phyloP scores from a whole-genome alignment of 2,329 filamentous ascomycete species.

The Epichloe scottii region DNA sequence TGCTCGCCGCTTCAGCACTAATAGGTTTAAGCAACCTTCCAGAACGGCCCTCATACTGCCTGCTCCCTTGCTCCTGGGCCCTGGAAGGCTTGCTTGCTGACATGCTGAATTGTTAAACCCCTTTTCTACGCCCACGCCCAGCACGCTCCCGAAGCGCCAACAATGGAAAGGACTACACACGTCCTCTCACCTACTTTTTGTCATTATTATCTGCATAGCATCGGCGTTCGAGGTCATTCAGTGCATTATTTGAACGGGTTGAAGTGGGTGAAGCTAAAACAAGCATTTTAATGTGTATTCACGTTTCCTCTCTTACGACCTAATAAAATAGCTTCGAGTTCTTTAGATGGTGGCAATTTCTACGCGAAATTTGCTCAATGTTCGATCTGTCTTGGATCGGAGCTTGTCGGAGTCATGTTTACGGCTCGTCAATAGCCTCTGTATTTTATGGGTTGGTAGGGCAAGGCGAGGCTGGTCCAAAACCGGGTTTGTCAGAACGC shows the following conservation, averaged over 20 bases:
- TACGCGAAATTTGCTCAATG: not conserved
- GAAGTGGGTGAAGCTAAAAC: not conserved
- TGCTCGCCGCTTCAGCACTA: too few species aligned
- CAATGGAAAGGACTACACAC: not conserved
- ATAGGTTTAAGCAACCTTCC: too few species aligned
- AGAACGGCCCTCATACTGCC: too few species aligned
- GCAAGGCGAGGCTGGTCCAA: not conserved
- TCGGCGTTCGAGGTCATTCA: constrained; percentile 1
- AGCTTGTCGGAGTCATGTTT: not conserved
- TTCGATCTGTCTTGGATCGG: not conserved
- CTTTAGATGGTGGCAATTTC: not conserved
- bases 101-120: too few species aligned
- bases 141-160: too few species aligned
- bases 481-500: not conserved
- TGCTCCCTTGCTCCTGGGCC: too few species aligned
- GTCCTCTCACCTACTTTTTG: not conserved
- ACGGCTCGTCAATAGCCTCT: not conserved
- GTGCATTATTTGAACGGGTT: not conserved
- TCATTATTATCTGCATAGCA: constrained; percentile 3
- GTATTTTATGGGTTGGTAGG: not conserved
- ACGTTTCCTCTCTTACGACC: not conserved
- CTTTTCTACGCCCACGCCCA: too few species aligned
- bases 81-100: too few species aligned
- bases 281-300: not conserved
- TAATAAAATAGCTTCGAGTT: not conserved